Conservation (phyloP, 345 rosid species). For the Citrus hindsii region DNA sequence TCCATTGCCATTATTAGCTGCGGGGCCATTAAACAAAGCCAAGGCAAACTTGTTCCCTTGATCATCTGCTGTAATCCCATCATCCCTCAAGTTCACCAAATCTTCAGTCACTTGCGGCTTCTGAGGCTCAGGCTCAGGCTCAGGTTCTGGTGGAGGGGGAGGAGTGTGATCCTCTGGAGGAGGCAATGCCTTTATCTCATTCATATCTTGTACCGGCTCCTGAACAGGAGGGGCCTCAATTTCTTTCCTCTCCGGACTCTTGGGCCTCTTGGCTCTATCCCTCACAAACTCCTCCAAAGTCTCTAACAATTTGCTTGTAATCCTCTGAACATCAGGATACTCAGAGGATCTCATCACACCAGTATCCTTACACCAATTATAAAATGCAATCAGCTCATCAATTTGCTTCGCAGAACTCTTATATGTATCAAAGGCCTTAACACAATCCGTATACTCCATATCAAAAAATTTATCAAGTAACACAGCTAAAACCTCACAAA, state of each 20-base stretch:
- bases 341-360: constrained; percentile 87
- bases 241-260: constrained; percentile 67
- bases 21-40: constrained; percentile 72
- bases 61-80: constrained; percentile 54
- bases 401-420: constrained; percentile 72
- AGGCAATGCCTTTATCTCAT: constrained; percentile 80
- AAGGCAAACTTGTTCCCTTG: constrained; percentile 78
- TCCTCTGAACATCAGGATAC: constrained; percentile 92
- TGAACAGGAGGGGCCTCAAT: constrained; percentile 46
- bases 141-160: constrained; percentile 38
- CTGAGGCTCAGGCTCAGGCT: constrained; percentile 34
- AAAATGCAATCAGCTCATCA: constrained; percentile 70
- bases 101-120: constrained; percentile 52
- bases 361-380: constrained; percentile 71
- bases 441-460: constrained; percentile 78
- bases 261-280: constrained; percentile 71
- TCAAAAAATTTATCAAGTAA: constrained; percentile 84
- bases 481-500: constrained; percentile 74
- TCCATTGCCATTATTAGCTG: constrained; percentile 44
- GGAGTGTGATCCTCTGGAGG: constrained; percentile 59
- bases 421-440: constrained; percentile 79
- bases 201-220: constrained; percentile 54
- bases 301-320: constrained; percentile 72
- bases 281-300: constrained; percentile 79
- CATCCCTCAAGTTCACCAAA: constrained; percentile 83